phyloP scores from a whole-genome alignment of 2,329 filamentous ascomycete genomes.

The Clonostachys sp. region DNA sequence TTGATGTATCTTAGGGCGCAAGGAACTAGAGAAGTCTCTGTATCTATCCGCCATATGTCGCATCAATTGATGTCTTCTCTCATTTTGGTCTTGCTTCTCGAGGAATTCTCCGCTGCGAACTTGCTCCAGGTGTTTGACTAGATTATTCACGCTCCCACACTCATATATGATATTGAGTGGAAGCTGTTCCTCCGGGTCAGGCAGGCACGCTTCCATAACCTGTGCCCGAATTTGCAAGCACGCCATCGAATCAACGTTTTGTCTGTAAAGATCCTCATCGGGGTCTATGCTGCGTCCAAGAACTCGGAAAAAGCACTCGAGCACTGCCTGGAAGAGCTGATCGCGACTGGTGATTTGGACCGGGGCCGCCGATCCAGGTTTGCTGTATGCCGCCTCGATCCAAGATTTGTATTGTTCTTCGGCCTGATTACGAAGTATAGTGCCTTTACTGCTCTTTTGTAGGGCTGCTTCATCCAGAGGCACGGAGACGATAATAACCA shows the following conservation, averaged over 20 bases:
- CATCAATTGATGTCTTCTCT: too few species aligned
- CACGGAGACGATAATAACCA: conserved; percentile 40
- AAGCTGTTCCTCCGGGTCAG: conserved; percentile 13
- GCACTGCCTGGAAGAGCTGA: conserved; percentile 25
- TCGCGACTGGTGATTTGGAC: conserved; percentile 15
- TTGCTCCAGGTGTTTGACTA: conserved; percentile 13
- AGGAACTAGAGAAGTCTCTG: too few species aligned
- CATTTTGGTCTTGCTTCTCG: too few species aligned
- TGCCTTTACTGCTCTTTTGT: conserved; percentile 61
- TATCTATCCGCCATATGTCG: too few species aligned
- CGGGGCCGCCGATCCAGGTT: background rate
- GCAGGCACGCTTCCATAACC: conserved; percentile 10
- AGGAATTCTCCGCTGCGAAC: background rate
- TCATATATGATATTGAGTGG: conserved; percentile 58
- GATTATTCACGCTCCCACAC: conserved; percentile 40
- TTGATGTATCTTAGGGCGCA: too few species aligned
- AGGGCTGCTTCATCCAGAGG: conserved; percentile 20
- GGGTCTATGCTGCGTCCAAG: conserved; percentile 18
- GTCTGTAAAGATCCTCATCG: conserved; percentile 48
- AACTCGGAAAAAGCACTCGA: conserved; percentile 20
- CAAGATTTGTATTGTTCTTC: conserved; percentile 39
- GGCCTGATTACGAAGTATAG: conserved; percentile 44
- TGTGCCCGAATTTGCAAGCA: conserved; percentile 42
- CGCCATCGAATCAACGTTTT: conserved; percentile 56
- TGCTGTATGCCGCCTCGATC: conserved; percentile 41